phyloP scores from a whole-genome alignment of 331 rosid genomes.

The Prunus yedoensis region DNA sequence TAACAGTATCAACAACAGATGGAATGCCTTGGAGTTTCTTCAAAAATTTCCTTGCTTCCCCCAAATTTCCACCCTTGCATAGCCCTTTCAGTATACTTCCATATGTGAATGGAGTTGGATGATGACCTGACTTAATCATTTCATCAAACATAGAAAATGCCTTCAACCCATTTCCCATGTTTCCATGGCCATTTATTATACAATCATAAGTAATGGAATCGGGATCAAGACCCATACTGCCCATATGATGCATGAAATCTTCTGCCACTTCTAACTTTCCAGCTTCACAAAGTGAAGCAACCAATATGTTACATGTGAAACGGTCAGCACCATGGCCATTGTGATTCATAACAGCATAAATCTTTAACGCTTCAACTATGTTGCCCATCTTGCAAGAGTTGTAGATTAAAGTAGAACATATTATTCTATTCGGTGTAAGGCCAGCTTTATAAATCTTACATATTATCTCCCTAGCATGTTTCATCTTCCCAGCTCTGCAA shows the following conservation, averaged over 20 bases:
- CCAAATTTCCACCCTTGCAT: slow-evolving; percentile 56
- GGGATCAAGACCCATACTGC: slow-evolving; percentile 55
- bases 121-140: slow-evolving; percentile 56
- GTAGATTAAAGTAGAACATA: slow-evolving; percentile 66
- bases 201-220: slow-evolving; percentile 55
- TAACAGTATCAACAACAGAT: slow-evolving; percentile 46
- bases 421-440: slow-evolving; percentile 45
- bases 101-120: slow-evolving; percentile 61
- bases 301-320: slow-evolving; percentile 59
- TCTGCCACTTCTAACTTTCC: slow-evolving; percentile 60
- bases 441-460: slow-evolving; percentile 63
- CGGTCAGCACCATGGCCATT: slow-evolving; percentile 43
- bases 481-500: slow-evolving; percentile 54
- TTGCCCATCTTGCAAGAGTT: slow-evolving; percentile 63
- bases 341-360: slow-evolving; percentile 59
- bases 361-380: slow-evolving; percentile 51
- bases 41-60: slow-evolving; percentile 49
- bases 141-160: slow-evolving; percentile 57
- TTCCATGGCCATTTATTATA: slow-evolving; percentile 59
- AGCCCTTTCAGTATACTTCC: slow-evolving; percentile 67
- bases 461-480: slow-evolving; percentile 59
- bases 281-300: slow-evolving; percentile 51
- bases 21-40: slow-evolving; percentile 47
- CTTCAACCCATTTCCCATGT: slow-evolving; percentile 52
- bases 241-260: slow-evolving; percentile 65